Conservation (phyloP, 352 stramenopile genomes). For the Phytophthora citrophthora region DNA sequence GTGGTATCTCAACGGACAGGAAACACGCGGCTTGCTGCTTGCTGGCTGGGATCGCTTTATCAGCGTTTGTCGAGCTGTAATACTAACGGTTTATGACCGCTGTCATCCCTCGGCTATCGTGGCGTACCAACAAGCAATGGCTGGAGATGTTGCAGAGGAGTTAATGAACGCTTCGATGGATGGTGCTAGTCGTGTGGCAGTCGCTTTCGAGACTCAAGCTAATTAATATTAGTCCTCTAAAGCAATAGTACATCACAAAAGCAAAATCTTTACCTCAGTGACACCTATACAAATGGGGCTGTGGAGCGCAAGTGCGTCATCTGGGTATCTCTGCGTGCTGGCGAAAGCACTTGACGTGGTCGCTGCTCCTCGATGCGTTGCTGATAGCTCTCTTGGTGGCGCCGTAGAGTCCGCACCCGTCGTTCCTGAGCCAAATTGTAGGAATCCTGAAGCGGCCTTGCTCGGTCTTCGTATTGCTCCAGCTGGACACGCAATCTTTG, state of each 20-base stretch:
- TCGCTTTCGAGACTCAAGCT: conserved; percentile 16
- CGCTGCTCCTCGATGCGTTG: conserved; percentile 45
- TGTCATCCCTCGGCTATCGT: conserved; percentile 25
- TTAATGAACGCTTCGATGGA: conserved; percentile 7
- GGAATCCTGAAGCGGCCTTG: conserved; percentile 24
- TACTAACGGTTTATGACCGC: conserved; percentile 64
- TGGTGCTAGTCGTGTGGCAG: conserved; percentile 3
- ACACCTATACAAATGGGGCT: neutral
- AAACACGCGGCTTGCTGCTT: conserved; percentile 62
- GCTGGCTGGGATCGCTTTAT: conserved; percentile 79
- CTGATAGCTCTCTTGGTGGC: conserved; percentile 49
- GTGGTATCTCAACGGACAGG: conserved; percentile 74
- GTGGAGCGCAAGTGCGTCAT: neutral
- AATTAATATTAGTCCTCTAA: conserved; percentile 9
- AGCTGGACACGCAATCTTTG: conserved; percentile 50
- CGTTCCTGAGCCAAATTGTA: conserved; percentile 44
- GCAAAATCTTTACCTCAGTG: neutral
- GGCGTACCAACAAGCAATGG: conserved; percentile 13
- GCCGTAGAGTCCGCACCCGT: conserved; percentile 44
- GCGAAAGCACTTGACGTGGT: conserved; percentile 9
- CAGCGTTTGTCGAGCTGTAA: conserved; percentile 60
- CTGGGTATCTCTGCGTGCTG: conserved; percentile 20
- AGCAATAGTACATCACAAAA: neutral
- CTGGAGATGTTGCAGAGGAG: conserved; percentile 6
- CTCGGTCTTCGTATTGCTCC: conserved; percentile 40